Evolutionary conservation across 2,329 filamentous ascomycete species (phyloP).

Genomic region (Botrytis fragariae): DNA sequence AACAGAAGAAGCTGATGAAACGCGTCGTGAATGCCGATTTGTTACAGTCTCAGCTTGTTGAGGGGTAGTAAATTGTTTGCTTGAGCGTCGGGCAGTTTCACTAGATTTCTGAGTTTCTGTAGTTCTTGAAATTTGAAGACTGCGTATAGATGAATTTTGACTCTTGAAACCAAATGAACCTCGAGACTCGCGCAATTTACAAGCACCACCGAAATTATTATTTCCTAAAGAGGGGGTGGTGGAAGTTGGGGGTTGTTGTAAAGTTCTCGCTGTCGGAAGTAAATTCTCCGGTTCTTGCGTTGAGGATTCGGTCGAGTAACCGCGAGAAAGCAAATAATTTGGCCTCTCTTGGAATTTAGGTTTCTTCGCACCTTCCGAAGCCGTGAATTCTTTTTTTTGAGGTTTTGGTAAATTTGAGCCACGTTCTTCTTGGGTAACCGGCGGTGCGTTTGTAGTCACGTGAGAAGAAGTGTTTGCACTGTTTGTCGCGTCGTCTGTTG

Average conservation of each 20-base stretch:
- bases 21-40: background rate
- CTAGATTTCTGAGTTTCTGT: background rate
- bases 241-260: background rate
- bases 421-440: background rate
- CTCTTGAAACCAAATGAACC: background rate
- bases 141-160: background rate
- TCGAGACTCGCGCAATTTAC: background rate
- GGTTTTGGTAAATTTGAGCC: background rate
- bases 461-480: background rate
- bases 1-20: background rate
- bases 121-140: background rate
- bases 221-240: background rate
- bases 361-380: background rate
- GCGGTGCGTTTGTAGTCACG: constrained; percentile 2
- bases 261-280: background rate
- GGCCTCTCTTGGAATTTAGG: background rate
- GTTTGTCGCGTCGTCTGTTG: background rate
- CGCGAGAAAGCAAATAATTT: background rate
- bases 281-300: background rate
- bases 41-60: background rate
- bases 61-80: background rate
- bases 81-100: background rate
- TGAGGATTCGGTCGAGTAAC: background rate
- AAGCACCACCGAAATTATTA: background rate
- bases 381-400: background rate